Conservation (phyloP, 1,139 yeast species). For the Debaryomyces robertsiae region DNA sequence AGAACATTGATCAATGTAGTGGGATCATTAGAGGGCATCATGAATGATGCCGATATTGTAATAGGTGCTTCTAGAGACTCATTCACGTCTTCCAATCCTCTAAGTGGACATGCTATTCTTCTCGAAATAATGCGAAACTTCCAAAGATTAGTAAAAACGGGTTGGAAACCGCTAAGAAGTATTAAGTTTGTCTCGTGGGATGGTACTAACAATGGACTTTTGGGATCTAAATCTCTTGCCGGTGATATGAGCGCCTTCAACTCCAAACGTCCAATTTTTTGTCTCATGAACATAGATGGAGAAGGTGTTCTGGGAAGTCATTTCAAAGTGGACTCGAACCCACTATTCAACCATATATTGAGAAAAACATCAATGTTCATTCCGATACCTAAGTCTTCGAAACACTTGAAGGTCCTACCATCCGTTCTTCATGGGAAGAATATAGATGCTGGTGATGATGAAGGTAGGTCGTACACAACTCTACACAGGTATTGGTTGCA, state of each 20-base stretch:
- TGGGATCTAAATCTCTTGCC: conserved; percentile 33
- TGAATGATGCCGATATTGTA: conserved; percentile 45
- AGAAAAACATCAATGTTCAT: conserved; percentile 34
- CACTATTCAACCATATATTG: conserved; percentile 38
- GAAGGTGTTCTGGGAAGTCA: conserved; percentile 44
- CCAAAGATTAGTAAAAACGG: conserved; percentile 32
- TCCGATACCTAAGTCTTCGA: conserved; percentile 32
- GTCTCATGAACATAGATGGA: conserved; percentile 44
- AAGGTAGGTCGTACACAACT: conserved; percentile 30
- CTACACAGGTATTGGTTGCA: conserved; percentile 40
- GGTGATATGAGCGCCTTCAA: conserved; percentile 27
- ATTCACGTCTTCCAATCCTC: conserved; percentile 39
- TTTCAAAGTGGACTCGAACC: conserved; percentile 41
- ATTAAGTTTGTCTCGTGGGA: conserved; percentile 50
- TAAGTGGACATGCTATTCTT: conserved; percentile 44
- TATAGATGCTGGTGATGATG: conserved; percentile 23
- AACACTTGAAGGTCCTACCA: conserved; percentile 15
- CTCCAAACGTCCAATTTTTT: conserved; percentile 30
- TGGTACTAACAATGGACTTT: conserved; percentile 37
- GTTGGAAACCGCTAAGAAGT: conserved; percentile 50
- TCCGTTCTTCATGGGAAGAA: conserved; percentile 12
- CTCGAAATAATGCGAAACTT: conserved; percentile 46
- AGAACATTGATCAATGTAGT: conserved; percentile 36
- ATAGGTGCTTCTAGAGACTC: conserved; percentile 49
- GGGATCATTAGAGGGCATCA: conserved; percentile 40